Conservation (phyloP, 768 basidiomycete genomes). For the Baorangia bicolor region DNA sequence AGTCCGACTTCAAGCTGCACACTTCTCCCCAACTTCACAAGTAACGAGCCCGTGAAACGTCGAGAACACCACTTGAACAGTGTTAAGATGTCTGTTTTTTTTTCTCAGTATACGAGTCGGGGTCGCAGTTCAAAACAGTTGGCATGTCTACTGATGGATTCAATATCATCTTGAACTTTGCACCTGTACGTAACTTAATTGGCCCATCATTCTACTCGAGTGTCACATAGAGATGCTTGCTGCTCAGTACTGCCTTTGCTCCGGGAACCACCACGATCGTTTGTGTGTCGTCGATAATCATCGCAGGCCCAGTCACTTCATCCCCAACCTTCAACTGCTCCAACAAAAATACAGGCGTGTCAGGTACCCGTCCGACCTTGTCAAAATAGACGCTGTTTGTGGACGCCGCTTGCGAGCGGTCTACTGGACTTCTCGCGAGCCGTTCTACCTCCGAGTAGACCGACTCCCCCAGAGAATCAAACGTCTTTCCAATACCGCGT, state of each 20-base stretch:
- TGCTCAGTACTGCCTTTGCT: conserved; percentile 63
- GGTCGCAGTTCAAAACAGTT: not conserved
- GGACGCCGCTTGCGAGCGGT: conserved; percentile 46
- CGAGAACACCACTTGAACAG: not conserved
- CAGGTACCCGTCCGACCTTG: conserved; percentile 65
- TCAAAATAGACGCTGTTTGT: conserved; percentile 80
- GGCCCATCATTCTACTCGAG: conserved; percentile 28
- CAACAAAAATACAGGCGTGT: conserved; percentile 80
- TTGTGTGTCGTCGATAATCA: conserved; percentile 95
- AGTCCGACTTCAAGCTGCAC: not conserved
- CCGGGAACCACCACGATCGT: conserved; percentile 87
- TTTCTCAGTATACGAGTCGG: not conserved
- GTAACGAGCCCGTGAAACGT: not conserved
- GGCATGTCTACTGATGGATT: not conserved
- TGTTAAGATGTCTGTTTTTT: no score
- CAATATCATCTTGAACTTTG: not conserved
- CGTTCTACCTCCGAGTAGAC: conserved; percentile 72
- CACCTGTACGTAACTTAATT: conserved; percentile 5
- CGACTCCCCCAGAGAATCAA: conserved; percentile 74
- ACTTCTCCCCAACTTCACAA: not conserved
- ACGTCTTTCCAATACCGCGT: conserved; percentile 89
- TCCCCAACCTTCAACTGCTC: conserved; percentile 68
- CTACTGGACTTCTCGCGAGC: conserved; percentile 43
- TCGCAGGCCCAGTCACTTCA: conserved; percentile 77
- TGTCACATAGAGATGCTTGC: conserved; percentile 63